Evolutionary conservation across 169 alveolate species (phyloP).

Genomic region (Babesia microti): DNA sequence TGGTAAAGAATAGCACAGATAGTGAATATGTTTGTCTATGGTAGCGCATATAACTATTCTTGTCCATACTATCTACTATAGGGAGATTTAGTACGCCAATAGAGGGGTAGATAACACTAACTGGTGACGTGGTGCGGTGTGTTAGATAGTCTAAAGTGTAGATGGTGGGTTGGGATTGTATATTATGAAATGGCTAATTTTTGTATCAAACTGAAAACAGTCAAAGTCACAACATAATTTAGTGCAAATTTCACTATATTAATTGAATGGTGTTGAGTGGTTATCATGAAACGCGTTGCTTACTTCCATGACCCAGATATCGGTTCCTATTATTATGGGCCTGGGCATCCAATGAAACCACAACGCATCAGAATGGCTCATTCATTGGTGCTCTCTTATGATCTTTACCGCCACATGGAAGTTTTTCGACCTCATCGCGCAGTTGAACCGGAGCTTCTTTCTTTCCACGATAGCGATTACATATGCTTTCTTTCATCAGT

Average conservation of each 20-base stretch:
- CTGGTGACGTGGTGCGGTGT: no score
- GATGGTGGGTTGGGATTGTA: no score
- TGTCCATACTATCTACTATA: no score
- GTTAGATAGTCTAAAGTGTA: no score
- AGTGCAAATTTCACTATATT: not conserved
- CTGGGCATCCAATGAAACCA: constrained; percentile 99
- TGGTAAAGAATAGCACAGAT: no score
- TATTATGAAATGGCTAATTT: not conserved
- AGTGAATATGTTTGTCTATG: no score
- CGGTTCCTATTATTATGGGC: constrained; percentile 95
- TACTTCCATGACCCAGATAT: constrained; percentile 88
- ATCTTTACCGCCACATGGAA: constrained; percentile 89
- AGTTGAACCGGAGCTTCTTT: constrained; percentile 82
- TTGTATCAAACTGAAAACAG: not conserved
- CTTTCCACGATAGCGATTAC: constrained; percentile 91
- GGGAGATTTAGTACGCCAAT: no score
- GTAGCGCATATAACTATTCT: no score
- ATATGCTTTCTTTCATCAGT: constrained; percentile 75
- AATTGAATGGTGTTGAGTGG: no score
- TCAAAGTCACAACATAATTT: not conserved
- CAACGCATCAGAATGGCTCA: constrained; percentile 98
- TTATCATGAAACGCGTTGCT: constrained; percentile 68
- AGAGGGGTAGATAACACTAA: no score
- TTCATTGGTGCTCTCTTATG: constrained; percentile 87
- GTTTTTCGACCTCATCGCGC: constrained; percentile 93